Evolutionary conservation across 1,284 basidiomycete species (phyloP).

Genomic region (Erythrobasidium hasegawianum): DNA sequence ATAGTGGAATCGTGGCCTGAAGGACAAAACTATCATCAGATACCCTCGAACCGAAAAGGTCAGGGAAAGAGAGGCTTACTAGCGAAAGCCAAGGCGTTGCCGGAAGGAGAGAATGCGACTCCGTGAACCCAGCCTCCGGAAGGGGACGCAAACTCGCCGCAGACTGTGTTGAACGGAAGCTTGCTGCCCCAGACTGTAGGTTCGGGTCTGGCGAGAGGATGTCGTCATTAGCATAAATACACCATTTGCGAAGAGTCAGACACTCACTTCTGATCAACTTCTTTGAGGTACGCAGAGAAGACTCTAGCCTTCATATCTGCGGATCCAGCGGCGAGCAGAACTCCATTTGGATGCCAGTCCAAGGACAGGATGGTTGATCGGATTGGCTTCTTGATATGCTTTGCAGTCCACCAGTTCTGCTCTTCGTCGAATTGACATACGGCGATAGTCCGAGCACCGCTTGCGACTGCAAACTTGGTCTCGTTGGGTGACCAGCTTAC

Average conservation of each 20-base stretch:
- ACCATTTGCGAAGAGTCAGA: neutral
- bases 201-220: conserved; percentile 61
- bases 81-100: conserved; percentile 85
- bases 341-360: conserved; percentile 98
- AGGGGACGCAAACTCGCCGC: conserved; percentile 84
- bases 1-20: conserved; percentile 86
- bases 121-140: conserved; percentile 96
- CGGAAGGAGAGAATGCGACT: conserved; percentile 91
- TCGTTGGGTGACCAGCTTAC: conserved; percentile 97
- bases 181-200: conserved; percentile 95
- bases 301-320: conserved; percentile 95
- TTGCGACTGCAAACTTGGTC: conserved; percentile 98
- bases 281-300: conserved; percentile 99
- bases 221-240: neutral
- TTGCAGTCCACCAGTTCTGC: conserved; percentile 99
- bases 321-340: conserved; percentile 87
- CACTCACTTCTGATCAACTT: conserved; percentile 82
- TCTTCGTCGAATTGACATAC: conserved; percentile 93
- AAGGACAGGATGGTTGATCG: conserved; percentile 86
- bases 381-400: conserved; percentile 95
- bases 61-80: conserved; percentile 56
- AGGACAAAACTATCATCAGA: neutral
- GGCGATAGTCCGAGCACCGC: conserved; percentile 89
- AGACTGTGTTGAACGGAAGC: conserved; percentile 94
- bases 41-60: no score